Evolutionary conservation across 768 basidiomycete genomes (phyloP), one percentile per base, ranked within the genome.

Genomic region (Lactarius tabidus): DNA sequence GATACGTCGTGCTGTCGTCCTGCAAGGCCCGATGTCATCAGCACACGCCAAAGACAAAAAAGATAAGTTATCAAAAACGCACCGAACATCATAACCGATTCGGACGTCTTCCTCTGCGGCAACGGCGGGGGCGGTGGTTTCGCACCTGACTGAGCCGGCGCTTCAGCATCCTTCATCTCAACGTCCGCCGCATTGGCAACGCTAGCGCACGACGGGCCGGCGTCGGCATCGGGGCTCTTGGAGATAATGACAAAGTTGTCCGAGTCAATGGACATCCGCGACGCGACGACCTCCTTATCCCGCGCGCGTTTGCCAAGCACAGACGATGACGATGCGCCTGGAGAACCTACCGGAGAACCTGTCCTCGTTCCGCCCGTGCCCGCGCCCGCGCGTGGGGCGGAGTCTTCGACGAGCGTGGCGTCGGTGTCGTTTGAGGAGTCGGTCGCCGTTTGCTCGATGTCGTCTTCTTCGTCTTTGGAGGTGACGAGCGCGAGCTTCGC

Each of bases 1-100:
- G 96, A 89, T 15, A 98, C 95, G 74, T 99, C 97, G 72, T 99
- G 96, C 72, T 99, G 97, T 71, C 90, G 89, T 6, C 96, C 95
- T 93, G 63, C 43, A 39, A 9, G 2, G 12, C 57, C 61, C 2
- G 56, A 54, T 38, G 2, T 10, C 2, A 33, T 48, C 39, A 41
- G 17, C 20, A 53, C 23, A 20, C n/a, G 23, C 18, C 26, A 26
- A 52, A n/a, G 26, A 14, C 29, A 39, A 39, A 9, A 26, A 17
- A 6, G 29, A 18, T 3, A 12, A 0, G 23, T 23, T 10, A 7
- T 9, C 15, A 5, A 2, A 4, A 35, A 71, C 84, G 70, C 73
- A 93, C 92, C 93, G 71, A 95, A 95, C 86, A 94, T 91, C 93
- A 95, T 95, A 12, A 83, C 83, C 0, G 90, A 91, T 68, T 90